Conservation (phyloP, 257 asterid genomes). For the Marsdenia floribunda region DNA sequence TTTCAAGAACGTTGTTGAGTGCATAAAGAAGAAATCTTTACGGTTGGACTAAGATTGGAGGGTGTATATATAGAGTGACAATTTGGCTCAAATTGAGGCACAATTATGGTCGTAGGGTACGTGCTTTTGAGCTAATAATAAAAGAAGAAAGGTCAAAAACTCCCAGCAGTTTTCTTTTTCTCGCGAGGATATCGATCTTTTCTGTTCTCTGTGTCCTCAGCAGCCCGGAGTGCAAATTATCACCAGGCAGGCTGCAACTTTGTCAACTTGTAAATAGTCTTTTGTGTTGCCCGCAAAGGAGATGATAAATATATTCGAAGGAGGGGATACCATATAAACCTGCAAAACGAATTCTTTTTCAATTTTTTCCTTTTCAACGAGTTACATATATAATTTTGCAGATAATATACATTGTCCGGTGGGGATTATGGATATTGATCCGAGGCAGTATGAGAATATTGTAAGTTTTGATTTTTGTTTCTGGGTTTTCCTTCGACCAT, state of each 20-base stretch:
- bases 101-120: background rate
- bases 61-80: background rate
- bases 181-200: slow-evolving; percentile 15
- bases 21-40: background rate
- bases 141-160: background rate
- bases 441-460: slow-evolving; percentile 32
- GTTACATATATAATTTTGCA: slow-evolving; percentile 1
- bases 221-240: background rate
- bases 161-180: background rate
- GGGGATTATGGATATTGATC: slow-evolving; percentile 39
- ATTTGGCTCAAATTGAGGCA: background rate
- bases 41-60: background rate
- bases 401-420: slow-evolving; percentile 11
- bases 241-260: background rate
- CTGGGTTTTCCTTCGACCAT: background rate
- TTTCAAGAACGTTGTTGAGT: background rate
- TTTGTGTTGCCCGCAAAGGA: background rate
- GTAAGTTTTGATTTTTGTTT: slow-evolving; percentile 20
- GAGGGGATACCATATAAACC: background rate
- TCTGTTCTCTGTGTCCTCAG: background rate
- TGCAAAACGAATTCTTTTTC: background rate
- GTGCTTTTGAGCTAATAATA: background rate
- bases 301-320: background rate
- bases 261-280: background rate
- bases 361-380: background rate